Evolutionary conservation across 2,329 filamentous ascomycete species (phyloP).

Genomic region (Ascochyta lentis): DNA sequence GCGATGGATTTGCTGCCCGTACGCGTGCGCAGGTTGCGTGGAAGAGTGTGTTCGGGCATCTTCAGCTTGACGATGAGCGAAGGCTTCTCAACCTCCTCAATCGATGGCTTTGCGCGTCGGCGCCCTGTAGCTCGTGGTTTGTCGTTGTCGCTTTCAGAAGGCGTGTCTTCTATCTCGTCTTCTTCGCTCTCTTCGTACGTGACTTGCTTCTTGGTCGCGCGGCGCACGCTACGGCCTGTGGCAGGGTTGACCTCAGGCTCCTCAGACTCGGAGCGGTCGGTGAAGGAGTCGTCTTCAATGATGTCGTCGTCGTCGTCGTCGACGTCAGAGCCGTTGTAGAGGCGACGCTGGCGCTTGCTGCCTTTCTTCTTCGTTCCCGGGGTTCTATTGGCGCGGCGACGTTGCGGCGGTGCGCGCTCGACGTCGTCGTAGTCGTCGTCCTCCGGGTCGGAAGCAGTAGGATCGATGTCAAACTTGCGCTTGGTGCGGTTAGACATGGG

Average conservation of each 20-base stretch:
- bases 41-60: constrained; percentile 36
- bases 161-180: constrained; percentile 51
- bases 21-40: constrained; percentile 45
- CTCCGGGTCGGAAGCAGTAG: constrained; percentile 49
- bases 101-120: constrained; percentile 34
- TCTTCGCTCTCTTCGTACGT: constrained; percentile 64
- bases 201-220: constrained; percentile 61
- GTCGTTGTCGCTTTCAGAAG: constrained; percentile 42
- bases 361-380: constrained; percentile 39
- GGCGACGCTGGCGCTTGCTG: constrained; percentile 44
- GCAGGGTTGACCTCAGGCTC: constrained; percentile 62
- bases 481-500: constrained; percentile 50
- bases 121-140: constrained; percentile 27
- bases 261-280: constrained; percentile 49
- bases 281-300: constrained; percentile 54
- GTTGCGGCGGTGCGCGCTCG: constrained; percentile 39
- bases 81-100: constrained; percentile 37
- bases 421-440: constrained; percentile 48
- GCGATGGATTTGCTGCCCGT: constrained; percentile 48
- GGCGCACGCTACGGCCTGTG: constrained; percentile 63
- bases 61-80: constrained; percentile 53
- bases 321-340: constrained; percentile 45
- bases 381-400: constrained; percentile 36
- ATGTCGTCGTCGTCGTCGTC: constrained; percentile 58
- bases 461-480: constrained; percentile 50